Evolutionary conservation across 495 filamentous ascomycete genomes (phyloP), one percentile per base, ranked within the genome.

Genomic region (Terfezia claveryi): DNA sequence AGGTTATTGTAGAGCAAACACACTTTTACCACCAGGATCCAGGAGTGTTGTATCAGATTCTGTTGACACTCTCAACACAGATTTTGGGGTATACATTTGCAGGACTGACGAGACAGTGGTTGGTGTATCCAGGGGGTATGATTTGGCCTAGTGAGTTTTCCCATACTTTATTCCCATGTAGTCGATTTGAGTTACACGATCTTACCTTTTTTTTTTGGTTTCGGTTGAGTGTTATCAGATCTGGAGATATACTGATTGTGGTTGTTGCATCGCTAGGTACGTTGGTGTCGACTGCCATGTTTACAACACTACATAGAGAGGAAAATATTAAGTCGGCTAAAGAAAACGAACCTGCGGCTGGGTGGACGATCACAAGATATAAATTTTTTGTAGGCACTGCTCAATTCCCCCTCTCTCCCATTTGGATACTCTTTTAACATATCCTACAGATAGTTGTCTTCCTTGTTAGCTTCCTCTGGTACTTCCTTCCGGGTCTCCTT

Each of bases 121-220:
- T 89, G n/a, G 85, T 92, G 14, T 75, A 81, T 8, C 87, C 87
- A 7, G 80, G 82, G 49, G 80, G 84, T 16, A 93, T 94, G 85
- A 82, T 94, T 14, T 94, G 87, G 87, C 87, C 88, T 14, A 46
- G 41, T 46, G 17, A 46, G 41, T 46, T 46, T 46, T 3, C 41
- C 17, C 41, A 14, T 14, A 20, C 41, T 46, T 46, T 46, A 17
- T 27, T 27, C 27, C 27, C 27, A n/a, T n/a, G n/a, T n/a, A n/a
- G n/a, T n/a, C 20, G 20, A 20, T 20, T 20, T 20, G 20, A 20
- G 20, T 20, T 20, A 20, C 20, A 32, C 27, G 27, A 32, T 32
- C 7, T 32, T 32, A 1, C 1, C 27, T 32, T 32, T 32, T 32
- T 32, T 32, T 32, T 32, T 32, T 46, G 41, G 1, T 46, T 8